Percentiles rank a stretch among this genome's conserved stretches.
Conservation (phyloP, 192 early-diverging fungal species). For the Phycomyces blakesleeanus region DNA sequence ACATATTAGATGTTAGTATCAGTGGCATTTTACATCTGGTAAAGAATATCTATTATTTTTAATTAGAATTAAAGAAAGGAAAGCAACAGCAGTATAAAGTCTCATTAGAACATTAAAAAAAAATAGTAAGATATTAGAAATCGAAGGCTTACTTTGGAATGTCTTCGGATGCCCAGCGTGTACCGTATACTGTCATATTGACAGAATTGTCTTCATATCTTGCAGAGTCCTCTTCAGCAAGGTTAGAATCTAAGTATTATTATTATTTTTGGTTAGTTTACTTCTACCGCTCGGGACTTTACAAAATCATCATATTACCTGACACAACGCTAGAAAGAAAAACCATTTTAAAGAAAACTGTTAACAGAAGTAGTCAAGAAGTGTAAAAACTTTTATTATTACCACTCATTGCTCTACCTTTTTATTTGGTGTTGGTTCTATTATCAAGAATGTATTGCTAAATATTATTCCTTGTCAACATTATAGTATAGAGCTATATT, state of each 20-base stretch:
- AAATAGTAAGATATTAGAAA: background rate
- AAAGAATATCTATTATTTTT: constrained; percentile 13
- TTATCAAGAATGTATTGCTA: too few relatives aligned
- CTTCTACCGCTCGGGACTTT: background rate
- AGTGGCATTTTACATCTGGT: constrained; percentile 14
- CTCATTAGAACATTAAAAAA: too few relatives aligned
- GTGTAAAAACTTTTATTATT: too few relatives aligned
- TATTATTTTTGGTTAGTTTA: background rate
- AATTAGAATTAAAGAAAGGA: too few relatives aligned
- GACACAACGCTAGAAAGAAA: constrained; percentile 16
- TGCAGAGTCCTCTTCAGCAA: constrained; percentile 13
- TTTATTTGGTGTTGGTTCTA: too few relatives aligned
- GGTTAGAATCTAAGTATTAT: too few relatives aligned
- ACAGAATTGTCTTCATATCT: background rate
- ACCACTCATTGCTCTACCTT: too few relatives aligned
- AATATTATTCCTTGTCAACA: too few relatives aligned
- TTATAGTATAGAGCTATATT: too few relatives aligned
- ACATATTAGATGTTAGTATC: background rate
- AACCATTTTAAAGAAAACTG: background rate
- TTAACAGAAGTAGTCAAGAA: too few relatives aligned
- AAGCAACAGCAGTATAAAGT: too few relatives aligned
- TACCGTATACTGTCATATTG: constrained; percentile 19
- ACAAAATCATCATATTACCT: background rate
- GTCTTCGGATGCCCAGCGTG: constrained; percentile 25
- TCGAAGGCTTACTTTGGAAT: constrained; percentile 17